phyloP scores from a whole-genome alignment of 2,329 filamentous ascomycete genomes.

The Arthroderma uncinatum region DNA sequence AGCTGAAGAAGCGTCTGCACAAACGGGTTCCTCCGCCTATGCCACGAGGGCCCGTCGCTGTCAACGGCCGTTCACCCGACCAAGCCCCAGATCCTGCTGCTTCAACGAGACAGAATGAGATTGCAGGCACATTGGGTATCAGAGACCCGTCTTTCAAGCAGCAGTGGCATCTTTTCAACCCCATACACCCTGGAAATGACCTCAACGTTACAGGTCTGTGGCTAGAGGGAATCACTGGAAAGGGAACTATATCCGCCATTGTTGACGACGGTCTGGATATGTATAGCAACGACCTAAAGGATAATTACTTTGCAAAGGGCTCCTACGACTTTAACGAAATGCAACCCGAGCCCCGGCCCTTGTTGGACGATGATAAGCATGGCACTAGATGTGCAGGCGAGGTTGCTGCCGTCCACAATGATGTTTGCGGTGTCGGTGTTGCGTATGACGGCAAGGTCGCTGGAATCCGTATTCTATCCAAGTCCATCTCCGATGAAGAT shows the following conservation, averaged over 20 bases:
- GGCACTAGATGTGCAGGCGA: constrained; percentile 93
- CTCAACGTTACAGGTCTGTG: constrained; percentile 94
- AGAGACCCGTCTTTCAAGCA: constrained; percentile 81
- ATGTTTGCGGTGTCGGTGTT: constrained; percentile 90
- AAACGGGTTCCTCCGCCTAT: constrained; percentile 43
- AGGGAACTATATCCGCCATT: constrained; percentile 81
- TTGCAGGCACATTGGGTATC: constrained; percentile 61
- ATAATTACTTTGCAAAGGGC: constrained; percentile 85
- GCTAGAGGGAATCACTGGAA: constrained; percentile 79
- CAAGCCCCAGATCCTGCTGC: constrained; percentile 37
- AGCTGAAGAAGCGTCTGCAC: constrained; percentile 48
- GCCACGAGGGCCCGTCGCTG: not conserved
- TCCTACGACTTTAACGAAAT: constrained; percentile 96
- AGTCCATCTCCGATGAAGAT: constrained; percentile 80
- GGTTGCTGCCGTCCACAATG: constrained; percentile 79
- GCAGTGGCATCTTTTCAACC: constrained; percentile 93
- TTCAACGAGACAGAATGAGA: constrained; percentile 46
- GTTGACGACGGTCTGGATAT: constrained; percentile 95
- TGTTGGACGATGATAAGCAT: constrained; percentile 75
- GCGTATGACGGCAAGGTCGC: constrained; percentile 86
- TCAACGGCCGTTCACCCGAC: constrained; percentile 8
- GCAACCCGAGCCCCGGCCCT: constrained; percentile 63
- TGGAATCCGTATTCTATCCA: constrained; percentile 84
- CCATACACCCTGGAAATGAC: constrained; percentile 70
- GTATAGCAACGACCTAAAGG: constrained; percentile 82